Conservation (phyloP, 1,284 basidiomycete genomes). For the Ganoderma resinaceum region DNA sequence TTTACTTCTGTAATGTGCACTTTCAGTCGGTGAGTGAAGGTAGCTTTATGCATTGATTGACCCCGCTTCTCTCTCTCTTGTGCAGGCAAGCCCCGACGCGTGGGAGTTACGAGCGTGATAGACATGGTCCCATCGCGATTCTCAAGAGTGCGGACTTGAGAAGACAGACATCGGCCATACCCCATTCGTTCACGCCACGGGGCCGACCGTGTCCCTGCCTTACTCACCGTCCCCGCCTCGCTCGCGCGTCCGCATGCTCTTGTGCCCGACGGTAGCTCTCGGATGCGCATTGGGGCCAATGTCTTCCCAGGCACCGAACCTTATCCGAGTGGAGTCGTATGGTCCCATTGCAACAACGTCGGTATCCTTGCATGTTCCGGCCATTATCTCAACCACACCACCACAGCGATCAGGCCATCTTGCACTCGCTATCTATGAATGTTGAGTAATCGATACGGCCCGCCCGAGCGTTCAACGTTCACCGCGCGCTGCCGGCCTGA, state of each 20-base stretch:
- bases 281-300: background rate
- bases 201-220: background rate
- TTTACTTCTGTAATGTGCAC: background rate
- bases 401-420: background rate
- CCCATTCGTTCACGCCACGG: background rate
- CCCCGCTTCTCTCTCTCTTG: background rate
- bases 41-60: background rate
- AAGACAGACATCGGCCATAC: conserved; percentile 5
- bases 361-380: background rate
- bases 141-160: background rate
- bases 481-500: background rate
- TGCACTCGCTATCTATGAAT: background rate
- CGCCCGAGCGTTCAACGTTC: background rate
- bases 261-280: background rate
- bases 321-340: background rate
- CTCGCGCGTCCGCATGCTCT: background rate
- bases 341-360: background rate
- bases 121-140: background rate
- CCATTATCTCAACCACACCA: background rate
- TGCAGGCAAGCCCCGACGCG: background rate
- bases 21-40: background rate
- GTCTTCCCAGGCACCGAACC: conserved; percentile 3
- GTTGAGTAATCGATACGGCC: background rate
- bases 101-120: background rate
- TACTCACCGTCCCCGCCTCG: background rate